Percentiles rank a stretch among this genome's conserved stretches.
Conservation (phyloP, 768 basidiomycete species). For the Trametes cingulata region DNA sequence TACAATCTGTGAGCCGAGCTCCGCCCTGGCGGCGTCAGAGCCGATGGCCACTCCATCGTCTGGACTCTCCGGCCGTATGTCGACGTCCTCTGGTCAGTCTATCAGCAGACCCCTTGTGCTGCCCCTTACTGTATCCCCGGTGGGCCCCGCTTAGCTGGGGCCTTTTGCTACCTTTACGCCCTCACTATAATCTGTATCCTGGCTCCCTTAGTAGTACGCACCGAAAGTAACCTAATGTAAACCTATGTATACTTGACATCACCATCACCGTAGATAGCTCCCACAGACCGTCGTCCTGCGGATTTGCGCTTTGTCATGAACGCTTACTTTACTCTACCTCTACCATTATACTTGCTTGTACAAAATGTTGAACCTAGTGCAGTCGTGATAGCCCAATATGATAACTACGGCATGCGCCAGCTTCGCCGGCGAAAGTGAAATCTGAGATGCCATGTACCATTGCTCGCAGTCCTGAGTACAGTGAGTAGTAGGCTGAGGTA, state of each 20-base stretch:
- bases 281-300: background rate
- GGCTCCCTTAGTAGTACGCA: background rate
- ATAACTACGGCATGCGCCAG: background rate
- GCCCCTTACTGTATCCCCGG: constrained; percentile 3
- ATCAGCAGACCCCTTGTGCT: background rate
- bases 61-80: background rate
- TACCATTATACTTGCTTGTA: constrained; percentile 8
- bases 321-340: background rate
- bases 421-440: background rate
- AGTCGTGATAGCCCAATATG: background rate
- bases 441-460: too few species aligned
- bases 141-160: constrained; percentile 7
- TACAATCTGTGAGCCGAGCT: constrained; percentile 40
- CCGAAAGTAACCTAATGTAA: constrained; percentile 10
- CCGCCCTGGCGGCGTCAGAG: constrained; percentile 12
- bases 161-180: background rate
- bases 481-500: too few species aligned
- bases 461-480: too few species aligned
- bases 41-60: background rate
- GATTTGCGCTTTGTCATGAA: background rate
- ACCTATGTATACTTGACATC: constrained; percentile 17
- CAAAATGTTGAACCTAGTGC: background rate
- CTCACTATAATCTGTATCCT: constrained; percentile 12
- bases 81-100: background rate
- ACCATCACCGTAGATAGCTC: constrained; percentile 2